phyloP scores from a whole-genome alignment of 306 rosid genomes.

The Casuarina equisetifolia region DNA sequence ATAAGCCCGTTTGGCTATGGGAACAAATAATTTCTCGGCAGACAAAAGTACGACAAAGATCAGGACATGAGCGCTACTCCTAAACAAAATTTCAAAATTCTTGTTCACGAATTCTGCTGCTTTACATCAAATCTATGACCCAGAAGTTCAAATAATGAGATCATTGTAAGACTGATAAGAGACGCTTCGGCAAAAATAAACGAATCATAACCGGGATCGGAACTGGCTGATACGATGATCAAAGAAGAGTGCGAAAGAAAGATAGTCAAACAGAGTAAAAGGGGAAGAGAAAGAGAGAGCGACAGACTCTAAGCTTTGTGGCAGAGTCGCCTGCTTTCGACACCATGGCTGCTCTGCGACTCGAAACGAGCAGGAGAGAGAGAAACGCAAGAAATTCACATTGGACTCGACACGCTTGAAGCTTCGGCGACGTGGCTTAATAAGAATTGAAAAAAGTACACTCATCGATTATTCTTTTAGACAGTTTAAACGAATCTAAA shows the following conservation, averaged over 20 bases:
- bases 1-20: not conserved
- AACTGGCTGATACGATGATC: not conserved
- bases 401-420: not conserved
- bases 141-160: not conserved
- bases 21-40: not conserved
- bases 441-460: not conserved
- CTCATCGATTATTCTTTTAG: too few relatives aligned
- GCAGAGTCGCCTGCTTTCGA: conserved; percentile 64
- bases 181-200: conserved; percentile 20
- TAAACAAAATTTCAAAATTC: conserved; percentile 3
- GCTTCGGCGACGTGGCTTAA: not conserved
- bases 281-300: conserved; percentile 20
- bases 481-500: too few relatives aligned
- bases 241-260: not conserved
- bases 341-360: conserved; percentile 43
- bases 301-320: conserved; percentile 49
- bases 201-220: conserved; percentile 13
- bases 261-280: not conserved
- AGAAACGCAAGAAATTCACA: conserved; percentile 7
- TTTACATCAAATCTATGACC: conserved; percentile 10
- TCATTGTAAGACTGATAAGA: conserved; percentile 12
- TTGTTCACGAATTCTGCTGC: conserved; percentile 6
- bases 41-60: conserved; percentile 9
- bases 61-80: conserved; percentile 27
- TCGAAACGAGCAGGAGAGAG: conserved; percentile 25